Evolutionary conservation across 345 rosid genomes (phyloP).

Genomic region (Eucalyptus sp.): DNA sequence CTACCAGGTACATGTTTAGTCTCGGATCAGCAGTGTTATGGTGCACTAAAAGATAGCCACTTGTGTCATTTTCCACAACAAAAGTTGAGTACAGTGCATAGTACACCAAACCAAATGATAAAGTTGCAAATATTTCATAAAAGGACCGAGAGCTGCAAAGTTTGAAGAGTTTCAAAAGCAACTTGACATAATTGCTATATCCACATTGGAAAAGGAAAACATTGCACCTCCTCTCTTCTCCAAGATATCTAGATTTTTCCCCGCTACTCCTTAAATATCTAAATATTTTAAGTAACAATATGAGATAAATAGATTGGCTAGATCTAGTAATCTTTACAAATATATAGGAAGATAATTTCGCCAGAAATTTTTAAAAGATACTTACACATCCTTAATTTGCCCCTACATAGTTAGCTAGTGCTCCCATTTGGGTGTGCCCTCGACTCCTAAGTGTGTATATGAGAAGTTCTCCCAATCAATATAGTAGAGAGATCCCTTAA

Average conservation of each 20-base stretch:
- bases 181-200: neutral
- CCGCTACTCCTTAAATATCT: neutral
- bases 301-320: neutral
- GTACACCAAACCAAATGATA: neutral
- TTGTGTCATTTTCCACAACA: neutral
- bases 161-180: neutral
- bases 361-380: neutral
- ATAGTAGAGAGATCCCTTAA: neutral
- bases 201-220: neutral
- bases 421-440: neutral
- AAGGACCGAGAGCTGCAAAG: neutral
- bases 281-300: neutral
- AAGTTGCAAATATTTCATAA: neutral
- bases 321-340: neutral
- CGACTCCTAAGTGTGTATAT: neutral
- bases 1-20: neutral
- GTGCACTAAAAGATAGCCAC: neutral
- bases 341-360: too few relatives aligned
- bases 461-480: neutral
- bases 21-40: neutral
- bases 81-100: neutral
- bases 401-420: neutral
- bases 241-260: neutral
- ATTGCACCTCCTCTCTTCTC: neutral
- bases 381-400: neutral